Evolutionary conservation across 352 stramenopile species (phyloP).

Genomic region (Pythium sukuiense): DNA sequence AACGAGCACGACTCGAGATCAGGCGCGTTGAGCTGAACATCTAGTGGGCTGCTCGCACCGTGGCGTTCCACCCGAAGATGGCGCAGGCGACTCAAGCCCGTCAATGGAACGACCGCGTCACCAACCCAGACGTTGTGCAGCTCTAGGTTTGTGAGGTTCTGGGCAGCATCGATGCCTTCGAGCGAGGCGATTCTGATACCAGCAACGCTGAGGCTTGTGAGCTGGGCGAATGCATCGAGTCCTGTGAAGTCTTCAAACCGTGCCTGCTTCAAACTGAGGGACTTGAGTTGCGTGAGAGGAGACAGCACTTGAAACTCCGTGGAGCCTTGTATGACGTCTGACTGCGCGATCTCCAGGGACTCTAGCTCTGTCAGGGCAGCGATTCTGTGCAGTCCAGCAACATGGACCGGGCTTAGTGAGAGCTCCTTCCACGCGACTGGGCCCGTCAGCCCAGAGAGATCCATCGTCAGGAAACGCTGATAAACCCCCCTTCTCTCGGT

Average conservation of each 20-base stretch:
- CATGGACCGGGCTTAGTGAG: neutral
- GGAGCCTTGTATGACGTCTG: neutral
- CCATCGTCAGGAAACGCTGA: neutral
- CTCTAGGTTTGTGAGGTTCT: constrained; percentile 6
- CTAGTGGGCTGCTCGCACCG: neutral
- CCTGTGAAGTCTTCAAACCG: constrained; percentile 2
- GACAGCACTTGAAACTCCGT: constrained; percentile 7
- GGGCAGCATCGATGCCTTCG: neutral
- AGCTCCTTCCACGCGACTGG: neutral
- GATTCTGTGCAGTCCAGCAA: neutral
- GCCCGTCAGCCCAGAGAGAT: neutral
- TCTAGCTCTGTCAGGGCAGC: neutral
- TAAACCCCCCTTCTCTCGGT: neutral
- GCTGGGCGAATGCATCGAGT: constrained; percentile 1
- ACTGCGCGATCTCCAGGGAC: constrained; percentile 8
- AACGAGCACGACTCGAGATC: constrained; percentile 5
- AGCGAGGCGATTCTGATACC: neutral
- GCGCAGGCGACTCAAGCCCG: neutral
- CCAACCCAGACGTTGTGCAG: constrained; percentile 16
- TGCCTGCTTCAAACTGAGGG: constrained; percentile 10
- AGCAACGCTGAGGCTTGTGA: constrained; percentile 13
- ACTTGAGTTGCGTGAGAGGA: constrained; percentile 8
- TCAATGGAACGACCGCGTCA: neutral
- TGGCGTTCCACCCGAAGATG: constrained; percentile 8
- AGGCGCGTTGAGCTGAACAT: constrained; percentile 8